Percentiles rank a stretch among this genome's conserved stretches.
phyloP scores from a whole-genome alignment of 2,329 filamentous ascomycete species.

The Huntiella omanensis region DNA sequence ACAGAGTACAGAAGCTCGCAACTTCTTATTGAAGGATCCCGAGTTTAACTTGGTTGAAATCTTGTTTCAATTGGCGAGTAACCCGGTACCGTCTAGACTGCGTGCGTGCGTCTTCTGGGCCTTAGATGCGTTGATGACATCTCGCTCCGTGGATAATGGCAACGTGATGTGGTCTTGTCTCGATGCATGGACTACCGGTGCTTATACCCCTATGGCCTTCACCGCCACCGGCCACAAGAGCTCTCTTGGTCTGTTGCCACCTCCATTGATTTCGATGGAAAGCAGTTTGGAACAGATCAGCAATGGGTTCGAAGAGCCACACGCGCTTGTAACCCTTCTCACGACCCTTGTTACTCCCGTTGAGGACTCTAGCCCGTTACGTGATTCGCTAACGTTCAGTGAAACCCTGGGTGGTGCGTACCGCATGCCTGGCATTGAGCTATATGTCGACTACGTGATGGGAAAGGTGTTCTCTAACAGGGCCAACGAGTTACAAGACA shows the following conservation, averaged over 20 bases:
- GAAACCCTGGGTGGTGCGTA: slow-evolving; percentile 63
- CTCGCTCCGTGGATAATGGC: slow-evolving; percentile 49
- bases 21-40: slow-evolving; percentile 50
- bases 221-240: slow-evolving; percentile 12
- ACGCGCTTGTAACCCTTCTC: slow-evolving; percentile 65
- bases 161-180: slow-evolving; percentile 62
- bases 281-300: slow-evolving; percentile 57
- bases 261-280: slow-evolving; percentile 28
- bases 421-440: slow-evolving; percentile 66
- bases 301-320: slow-evolving; percentile 65
- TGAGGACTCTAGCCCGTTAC: slow-evolving; percentile 38
- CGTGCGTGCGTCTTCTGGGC: slow-evolving; percentile 71
- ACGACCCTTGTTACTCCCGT: slow-evolving; percentile 52
- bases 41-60: slow-evolving; percentile 52
- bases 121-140: slow-evolving; percentile 53
- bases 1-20: slow-evolving; percentile 52
- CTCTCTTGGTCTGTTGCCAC: slow-evolving; percentile 11
- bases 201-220: slow-evolving; percentile 20
- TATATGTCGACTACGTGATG: slow-evolving; percentile 81
- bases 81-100: slow-evolving; percentile 55
- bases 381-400: slow-evolving; percentile 68
- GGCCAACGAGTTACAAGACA: slow-evolving; percentile 43
- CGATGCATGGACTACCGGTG: slow-evolving; percentile 60
- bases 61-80: slow-evolving; percentile 62
- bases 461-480: slow-evolving; percentile 57